Percentiles rank a stretch among this genome's conserved stretches.
phyloP scores from a whole-genome alignment of 1,284 basidiomycete species.

The Rhodotorula sp. region DNA sequence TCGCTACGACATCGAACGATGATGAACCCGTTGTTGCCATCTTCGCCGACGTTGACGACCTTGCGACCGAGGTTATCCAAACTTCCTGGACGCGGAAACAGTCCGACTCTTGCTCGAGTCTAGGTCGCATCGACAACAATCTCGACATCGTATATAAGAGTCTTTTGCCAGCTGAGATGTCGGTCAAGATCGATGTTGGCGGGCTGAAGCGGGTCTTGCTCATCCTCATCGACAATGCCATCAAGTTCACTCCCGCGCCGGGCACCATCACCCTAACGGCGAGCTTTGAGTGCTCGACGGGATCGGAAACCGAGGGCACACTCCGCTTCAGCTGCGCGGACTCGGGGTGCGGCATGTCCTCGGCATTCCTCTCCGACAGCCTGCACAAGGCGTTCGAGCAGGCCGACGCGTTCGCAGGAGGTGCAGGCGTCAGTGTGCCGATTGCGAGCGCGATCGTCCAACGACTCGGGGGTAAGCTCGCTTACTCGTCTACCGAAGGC shows the following conservation, averaged over 20 bases:
- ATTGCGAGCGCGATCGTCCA: conserved; percentile 11
- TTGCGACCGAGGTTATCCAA: conserved; percentile 2
- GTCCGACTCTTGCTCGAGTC: neutral
- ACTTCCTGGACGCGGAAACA: neutral
- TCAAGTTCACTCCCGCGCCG: conserved; percentile 11
- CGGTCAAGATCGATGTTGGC: conserved; percentile 14
- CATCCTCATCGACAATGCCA: conserved; percentile 12
- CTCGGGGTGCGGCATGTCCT: conserved; percentile 16
- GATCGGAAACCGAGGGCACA: neutral
- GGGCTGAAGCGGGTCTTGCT: conserved; percentile 17
- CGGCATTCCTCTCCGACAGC: conserved; percentile 6
- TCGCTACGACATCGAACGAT: neutral
- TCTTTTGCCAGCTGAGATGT: neutral
- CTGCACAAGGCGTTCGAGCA: conserved; percentile 20
- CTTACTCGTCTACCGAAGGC: neutral
- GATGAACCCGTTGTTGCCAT: neutral
- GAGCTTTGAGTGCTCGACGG: no score
- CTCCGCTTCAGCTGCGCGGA: conserved; percentile 15
- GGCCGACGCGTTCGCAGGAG: conserved; percentile 26
- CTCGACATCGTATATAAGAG: conserved; percentile 11
- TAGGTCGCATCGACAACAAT: neutral
- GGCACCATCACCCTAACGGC: neutral
- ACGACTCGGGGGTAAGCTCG: conserved; percentile 13
- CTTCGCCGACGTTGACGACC: neutral
- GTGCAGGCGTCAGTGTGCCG: conserved; percentile 25